Evolutionary conservation across 78 protist species (phyloP).

Genomic region (Diacronema lutheri): DNA sequence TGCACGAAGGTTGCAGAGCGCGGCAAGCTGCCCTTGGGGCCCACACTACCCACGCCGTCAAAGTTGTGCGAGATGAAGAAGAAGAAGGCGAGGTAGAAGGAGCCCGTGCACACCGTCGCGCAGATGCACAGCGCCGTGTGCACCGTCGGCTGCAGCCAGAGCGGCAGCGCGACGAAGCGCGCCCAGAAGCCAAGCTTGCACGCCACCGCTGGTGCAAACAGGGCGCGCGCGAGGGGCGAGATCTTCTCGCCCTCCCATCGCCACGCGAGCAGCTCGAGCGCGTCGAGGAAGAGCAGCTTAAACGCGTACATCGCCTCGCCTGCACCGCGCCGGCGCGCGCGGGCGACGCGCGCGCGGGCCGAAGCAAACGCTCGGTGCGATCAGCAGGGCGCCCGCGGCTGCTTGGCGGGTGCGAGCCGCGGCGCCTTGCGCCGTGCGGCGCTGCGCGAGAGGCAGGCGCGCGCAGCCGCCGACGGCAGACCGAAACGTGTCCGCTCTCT

Average conservation of each 20-base stretch:
- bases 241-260: neutral
- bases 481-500: too few relatives aligned
- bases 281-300: neutral
- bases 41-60: slow-evolving; percentile 11
- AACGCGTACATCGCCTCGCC: neutral
- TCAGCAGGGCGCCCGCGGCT: too few relatives aligned
- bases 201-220: neutral
- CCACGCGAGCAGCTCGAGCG: neutral
- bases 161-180: slow-evolving; percentile 9
- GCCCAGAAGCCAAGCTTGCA: neutral
- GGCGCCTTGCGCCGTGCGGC: too few relatives aligned
- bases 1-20: neutral
- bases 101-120: neutral
- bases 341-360: too few relatives aligned
- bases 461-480: too few relatives aligned
- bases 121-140: neutral
- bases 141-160: neutral
- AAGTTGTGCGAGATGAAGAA: slow-evolving; percentile 55
- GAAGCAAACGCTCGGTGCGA: too few relatives aligned
- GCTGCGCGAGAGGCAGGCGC: too few relatives aligned
- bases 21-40: neutral
- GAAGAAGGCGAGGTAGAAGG: slow-evolving; percentile 44
- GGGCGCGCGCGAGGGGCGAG: neutral
- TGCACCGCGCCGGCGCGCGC: too few relatives aligned
- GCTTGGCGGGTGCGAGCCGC: too few relatives aligned